A percentile compares a stretch with the other conserved stretches of the same genome.
phyloP scores from a whole-genome alignment of 805 yeast species.

The Lachancea lanzarotensis region DNA sequence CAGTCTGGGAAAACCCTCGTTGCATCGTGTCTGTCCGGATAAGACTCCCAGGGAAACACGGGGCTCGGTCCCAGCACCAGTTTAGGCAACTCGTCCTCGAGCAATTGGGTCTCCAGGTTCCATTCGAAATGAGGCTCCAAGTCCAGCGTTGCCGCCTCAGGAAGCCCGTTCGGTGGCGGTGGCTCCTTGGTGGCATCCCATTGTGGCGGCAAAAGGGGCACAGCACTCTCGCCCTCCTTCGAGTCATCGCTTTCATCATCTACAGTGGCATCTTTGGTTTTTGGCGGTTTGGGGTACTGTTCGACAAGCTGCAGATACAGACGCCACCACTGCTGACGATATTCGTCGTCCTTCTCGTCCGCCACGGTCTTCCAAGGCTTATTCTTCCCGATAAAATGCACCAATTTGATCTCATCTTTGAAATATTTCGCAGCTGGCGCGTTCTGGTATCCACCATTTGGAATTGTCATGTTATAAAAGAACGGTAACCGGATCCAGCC shows the following conservation, averaged over 20 bases:
- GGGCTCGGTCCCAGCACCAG: conserved; percentile 8
- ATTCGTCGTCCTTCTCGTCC: conserved; percentile 1
- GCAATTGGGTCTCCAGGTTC: conserved; percentile 10
- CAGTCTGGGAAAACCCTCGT: conserved; percentile 21
- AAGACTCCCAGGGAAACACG: conserved; percentile 31
- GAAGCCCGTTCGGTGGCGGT: conserved; percentile 35
- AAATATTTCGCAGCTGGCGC: conserved; percentile 62
- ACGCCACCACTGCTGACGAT: conserved; percentile 10
- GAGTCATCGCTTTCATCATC: neutral
- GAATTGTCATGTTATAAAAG: conserved; percentile 72
- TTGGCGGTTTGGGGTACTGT: neutral
- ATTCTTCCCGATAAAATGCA: conserved; percentile 61
- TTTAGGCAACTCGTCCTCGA: conserved; percentile 5
- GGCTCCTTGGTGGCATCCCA: conserved; percentile 43
- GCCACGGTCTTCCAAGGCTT: conserved; percentile 47
- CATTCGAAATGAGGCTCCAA: conserved; percentile 16
- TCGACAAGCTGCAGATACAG: conserved; percentile 4
- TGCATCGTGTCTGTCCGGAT: conserved; percentile 7
- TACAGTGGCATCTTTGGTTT: too few relatives aligned
- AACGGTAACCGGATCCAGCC: conserved; percentile 74
- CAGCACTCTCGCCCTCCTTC: too few relatives aligned
- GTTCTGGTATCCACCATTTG: conserved; percentile 60
- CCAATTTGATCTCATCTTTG: conserved; percentile 36
- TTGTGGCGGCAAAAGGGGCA: neutral
- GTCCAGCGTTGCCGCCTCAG: conserved; percentile 26